phyloP scores from a whole-genome alignment of 2,329 filamentous ascomycete species.

The Chalaropsis ovoidea region DNA sequence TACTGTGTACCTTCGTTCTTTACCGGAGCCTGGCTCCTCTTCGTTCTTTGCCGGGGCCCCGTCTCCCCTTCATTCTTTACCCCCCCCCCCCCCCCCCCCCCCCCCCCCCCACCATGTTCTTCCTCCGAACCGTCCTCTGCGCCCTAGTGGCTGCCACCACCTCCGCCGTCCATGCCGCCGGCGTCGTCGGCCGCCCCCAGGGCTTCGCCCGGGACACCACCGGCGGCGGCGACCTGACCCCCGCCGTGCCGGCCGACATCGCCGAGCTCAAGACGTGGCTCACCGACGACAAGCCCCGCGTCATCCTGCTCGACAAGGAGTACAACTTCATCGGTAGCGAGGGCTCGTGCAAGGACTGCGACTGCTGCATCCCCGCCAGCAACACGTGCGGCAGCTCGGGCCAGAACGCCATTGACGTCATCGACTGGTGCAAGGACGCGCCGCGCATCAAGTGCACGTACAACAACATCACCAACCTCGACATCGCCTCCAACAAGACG shows the following conservation, averaged over 20 bases:
- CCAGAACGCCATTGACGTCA: constrained; percentile 25
- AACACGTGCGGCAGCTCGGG: constrained; percentile 5
- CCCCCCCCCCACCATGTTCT: constrained; percentile 11
- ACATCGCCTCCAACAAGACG: constrained; percentile 36
- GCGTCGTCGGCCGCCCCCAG: constrained; percentile 31
- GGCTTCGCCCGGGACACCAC: constrained; percentile 37
- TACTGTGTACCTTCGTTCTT: too few species aligned
- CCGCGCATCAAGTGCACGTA: constrained; percentile 28
- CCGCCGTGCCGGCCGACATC: constrained; percentile 37
- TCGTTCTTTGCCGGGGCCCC: not conserved
- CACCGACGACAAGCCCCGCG: constrained; percentile 31
- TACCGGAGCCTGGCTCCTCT: too few species aligned
- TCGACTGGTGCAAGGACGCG: constrained; percentile 29
- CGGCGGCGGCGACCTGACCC: constrained; percentile 41
- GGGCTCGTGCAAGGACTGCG: constrained; percentile 17
- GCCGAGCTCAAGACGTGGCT: constrained; percentile 35
- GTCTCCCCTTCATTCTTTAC: not conserved
- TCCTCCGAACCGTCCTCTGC: constrained; percentile 6
- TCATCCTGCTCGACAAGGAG: constrained; percentile 33
- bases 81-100: too few species aligned
- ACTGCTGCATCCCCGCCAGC: not conserved
- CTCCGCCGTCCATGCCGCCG: constrained; percentile 28
- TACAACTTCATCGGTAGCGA: constrained; percentile 30
- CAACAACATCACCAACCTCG: constrained; percentile 32
- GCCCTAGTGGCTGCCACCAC: constrained; percentile 26